Conservation (phyloP, 192 early-diverging fungal species). For the Coemansia sp. region DNA sequence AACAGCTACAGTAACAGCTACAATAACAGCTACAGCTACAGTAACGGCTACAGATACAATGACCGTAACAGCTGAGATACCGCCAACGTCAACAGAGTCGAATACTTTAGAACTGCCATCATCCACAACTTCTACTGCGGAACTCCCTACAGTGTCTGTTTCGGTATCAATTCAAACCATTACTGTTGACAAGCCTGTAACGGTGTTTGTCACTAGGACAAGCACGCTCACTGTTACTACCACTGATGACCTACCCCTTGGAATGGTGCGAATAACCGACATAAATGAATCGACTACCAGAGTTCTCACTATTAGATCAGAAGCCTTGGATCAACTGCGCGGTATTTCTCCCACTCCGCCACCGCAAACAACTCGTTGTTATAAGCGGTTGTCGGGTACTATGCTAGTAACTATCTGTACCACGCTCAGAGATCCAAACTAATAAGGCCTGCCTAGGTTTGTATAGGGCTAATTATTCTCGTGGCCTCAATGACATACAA, state of each 20-base stretch:
- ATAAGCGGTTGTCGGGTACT: no score
- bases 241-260: background rate
- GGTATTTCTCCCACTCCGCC: background rate
- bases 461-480: no score
- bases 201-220: conserved; percentile 1
- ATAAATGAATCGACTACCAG: background rate
- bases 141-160: background rate
- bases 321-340: background rate
- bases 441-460: no score
- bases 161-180: background rate
- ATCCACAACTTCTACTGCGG: background rate
- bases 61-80: background rate
- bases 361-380: background rate
- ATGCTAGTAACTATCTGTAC: no score
- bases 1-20: no score
- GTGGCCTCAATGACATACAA: no score
- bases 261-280: background rate
- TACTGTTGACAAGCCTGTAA: background rate
- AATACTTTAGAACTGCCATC: background rate
- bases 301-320: background rate
- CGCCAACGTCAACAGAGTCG: background rate
- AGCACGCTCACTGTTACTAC: background rate
- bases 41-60: background rate
- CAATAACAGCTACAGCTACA: no score
- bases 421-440: no score